Evolutionary conservation across 2,329 filamentous ascomycete genomes (phyloP), one percentile per base, ranked within the genome.

Genomic region (Alternaria longipes): DNA sequence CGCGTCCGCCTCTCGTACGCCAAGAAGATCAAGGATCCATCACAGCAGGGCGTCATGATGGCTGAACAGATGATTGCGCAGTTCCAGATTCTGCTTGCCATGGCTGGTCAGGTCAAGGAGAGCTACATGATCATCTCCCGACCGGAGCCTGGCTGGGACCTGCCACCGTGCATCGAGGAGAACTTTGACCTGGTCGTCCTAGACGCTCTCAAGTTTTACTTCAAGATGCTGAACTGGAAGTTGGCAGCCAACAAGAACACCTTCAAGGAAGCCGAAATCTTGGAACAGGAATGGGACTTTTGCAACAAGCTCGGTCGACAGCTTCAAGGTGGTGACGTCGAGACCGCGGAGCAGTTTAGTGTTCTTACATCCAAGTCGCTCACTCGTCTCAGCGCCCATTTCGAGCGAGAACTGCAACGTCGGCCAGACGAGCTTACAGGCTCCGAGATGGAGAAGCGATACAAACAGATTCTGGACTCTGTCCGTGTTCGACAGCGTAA

Each of bases 151-250:
- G 94, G 95, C 47, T 99, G 95, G 95, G 93, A 98, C 71, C 81
- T 98, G 56, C 95, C 95, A 3, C 93, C 94, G 8, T 97, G 94
- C 79, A 96, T 99, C 66, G 95, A 98, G 75, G 95, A 99, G 75
- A 93, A 93, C 42, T 99, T 98, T 73, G 95, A 98, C 75, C 87
- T 90, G 34, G 92, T 96, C 18, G 92, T 98, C 9, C 81, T 99
- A 44, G 94, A 97, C 73, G 94, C 94, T 0, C 84, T 99, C 69
- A 96, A 94, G 77, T 98, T 97, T 79, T 99, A 99, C 80, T 99
- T 99, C 85, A 95, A 94, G 78, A 94, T 99, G 87, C 84, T 99
- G 45, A 97, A 98, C 76, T 98, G 94, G 93, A 98, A 98, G 79
- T 84, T 99, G 54, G 94, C 91, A 70, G 92, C 93, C 57, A 98